Evolutionary conservation across 768 basidiomycete genomes (phyloP), one percentile per base, ranked within the genome.

Genomic region (Auricularia cornea): DNA sequence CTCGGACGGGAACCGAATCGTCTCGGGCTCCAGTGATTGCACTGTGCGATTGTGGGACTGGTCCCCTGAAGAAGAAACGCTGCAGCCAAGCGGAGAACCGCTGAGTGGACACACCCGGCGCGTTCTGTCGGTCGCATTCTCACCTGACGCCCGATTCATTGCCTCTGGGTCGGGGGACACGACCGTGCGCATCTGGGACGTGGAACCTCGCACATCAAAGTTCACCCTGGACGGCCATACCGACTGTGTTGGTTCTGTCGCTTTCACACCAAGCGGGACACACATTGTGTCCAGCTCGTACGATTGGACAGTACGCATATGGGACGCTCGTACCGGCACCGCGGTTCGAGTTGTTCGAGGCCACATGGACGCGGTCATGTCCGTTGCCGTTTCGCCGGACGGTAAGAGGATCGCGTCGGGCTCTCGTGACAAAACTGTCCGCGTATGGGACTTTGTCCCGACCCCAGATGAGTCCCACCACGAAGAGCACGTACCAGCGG

Each of bases 161-260:
- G 77, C 77, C 33, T 78, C 78, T 10, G 79, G 77, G 3, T 78
- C 77, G 0, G 77, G 77, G 16, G 80, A 81, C 71, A 75, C 75
- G 70, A 77, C 75, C 8, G 78, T 77, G 1, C 75, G 77, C 64
- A 72, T 79, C 41, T 75, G 76, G 75, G 68, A 75, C 65, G 65
- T 65, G 6, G 71, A 67, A 1, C 65, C 64, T 41, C 20, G 6
- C 68, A 70, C 60, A 3, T 35, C 4, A 61, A 69, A 23, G 4
- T 64, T 23, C 57, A 61, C 18, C 6, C 44, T 14, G n/a, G 66
- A 51, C 62, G 71, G 69, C 26, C 38, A 63, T 3, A 63, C 44
- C 12, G 6, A 48, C 44, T 20, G 6, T 23, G 44, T 48, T 6
- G 1, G 6, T 5, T 48, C 20, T 18, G 44, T 48, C 1, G 44